Conservation (phyloP, 225 moss, liverwort and hornwort genomes). For the Physcomitrium patens region DNA sequence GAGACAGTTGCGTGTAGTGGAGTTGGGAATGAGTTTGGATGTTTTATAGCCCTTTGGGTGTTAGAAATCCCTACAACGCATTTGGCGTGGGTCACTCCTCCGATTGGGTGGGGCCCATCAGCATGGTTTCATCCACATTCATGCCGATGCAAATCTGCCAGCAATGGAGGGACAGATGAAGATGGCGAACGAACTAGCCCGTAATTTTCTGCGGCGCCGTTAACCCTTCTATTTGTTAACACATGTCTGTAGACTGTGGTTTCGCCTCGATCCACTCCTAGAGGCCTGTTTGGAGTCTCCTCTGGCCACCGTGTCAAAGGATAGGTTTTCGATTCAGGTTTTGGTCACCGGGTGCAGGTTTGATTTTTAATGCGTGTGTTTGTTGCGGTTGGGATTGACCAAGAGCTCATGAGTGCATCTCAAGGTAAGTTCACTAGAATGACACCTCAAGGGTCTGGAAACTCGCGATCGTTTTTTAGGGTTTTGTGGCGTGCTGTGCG, state of each 20-base stretch:
- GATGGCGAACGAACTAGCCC: neutral
- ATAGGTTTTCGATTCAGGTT: no score
- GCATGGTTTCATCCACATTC: neutral
- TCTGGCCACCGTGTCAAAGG: neutral
- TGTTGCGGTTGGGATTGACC: neutral
- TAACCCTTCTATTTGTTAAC: neutral
- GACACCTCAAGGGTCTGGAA: neutral
- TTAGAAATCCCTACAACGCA: neutral
- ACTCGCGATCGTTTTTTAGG: neutral
- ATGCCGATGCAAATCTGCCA: neutral
- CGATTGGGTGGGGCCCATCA: neutral
- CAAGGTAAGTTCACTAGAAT: neutral
- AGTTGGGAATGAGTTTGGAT: neutral
- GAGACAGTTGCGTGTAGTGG: neutral
- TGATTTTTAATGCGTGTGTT: no score
- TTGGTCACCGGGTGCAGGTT: neutral
- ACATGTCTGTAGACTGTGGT: no score
- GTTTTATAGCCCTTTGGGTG: neutral
- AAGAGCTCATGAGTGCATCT: neutral
- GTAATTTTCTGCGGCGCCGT: neutral
- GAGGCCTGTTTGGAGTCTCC: neutral
- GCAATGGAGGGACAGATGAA: neutral
- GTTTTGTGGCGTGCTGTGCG: neutral
- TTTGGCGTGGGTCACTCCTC: neutral
- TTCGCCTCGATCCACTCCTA: no score